phyloP scores from a whole-genome alignment of 2,329 filamentous ascomycete species.

The Neonectria neomacrospora region DNA sequence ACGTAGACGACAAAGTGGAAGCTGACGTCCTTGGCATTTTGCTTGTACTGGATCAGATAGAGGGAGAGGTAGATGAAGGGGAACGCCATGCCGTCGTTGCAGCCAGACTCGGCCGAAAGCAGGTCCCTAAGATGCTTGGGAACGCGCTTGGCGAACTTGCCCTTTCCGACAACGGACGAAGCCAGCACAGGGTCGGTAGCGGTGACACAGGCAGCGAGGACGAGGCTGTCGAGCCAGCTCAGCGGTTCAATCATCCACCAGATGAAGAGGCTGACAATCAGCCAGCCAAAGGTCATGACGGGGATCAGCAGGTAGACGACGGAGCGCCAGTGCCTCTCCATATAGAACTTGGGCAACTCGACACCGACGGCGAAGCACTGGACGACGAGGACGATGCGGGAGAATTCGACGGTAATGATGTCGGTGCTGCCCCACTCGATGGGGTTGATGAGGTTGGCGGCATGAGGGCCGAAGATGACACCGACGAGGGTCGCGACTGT shows the following conservation, averaged over 20 bases:
- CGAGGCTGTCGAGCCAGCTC: conserved; percentile 89
- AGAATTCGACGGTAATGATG: conserved; percentile 89
- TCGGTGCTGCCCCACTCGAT: conserved; percentile 83
- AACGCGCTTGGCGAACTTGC: conserved; percentile 97
- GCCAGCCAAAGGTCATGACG: conserved; percentile 97
- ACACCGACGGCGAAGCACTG: conserved; percentile 94
- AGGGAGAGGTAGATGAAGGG: conserved; percentile 94
- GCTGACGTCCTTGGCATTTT: conserved; percentile 73
- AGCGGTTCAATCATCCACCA: conserved; percentile 88
- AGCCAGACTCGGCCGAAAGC: conserved; percentile 95
- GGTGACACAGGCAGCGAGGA: conserved; percentile 91
- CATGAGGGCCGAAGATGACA: conserved; percentile 89
- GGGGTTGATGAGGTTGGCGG: conserved; percentile 82
- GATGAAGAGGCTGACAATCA: conserved; percentile 90
- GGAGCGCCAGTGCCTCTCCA: conserved; percentile 97
- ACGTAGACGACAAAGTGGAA: conserved; percentile 91
- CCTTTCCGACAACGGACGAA: conserved; percentile 97
- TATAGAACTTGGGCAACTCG: conserved; percentile 92
- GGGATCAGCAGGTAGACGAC: conserved; percentile 89
- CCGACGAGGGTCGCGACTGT: conserved; percentile 91
- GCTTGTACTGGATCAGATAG: conserved; percentile 87
- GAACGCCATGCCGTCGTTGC: conserved; percentile 99
- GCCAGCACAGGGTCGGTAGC: conserved; percentile 97
- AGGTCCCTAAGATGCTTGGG: conserved; percentile 97
- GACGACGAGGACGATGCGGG: conserved; percentile 87